Evolutionary conservation across 306 rosid species (phyloP).

Genomic region (Quercus suber): DNA sequence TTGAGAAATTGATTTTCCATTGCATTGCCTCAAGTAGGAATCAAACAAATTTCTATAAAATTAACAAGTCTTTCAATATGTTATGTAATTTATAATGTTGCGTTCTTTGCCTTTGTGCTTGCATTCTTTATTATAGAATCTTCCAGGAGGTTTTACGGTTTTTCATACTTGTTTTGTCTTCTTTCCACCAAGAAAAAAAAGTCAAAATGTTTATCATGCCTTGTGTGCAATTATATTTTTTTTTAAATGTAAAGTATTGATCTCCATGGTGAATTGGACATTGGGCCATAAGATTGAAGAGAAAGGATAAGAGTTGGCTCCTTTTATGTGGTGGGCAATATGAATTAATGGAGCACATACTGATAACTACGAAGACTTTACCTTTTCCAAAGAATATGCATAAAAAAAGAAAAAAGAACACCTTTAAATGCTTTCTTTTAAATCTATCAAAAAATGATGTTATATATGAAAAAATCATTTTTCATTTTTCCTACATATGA

Average conservation of each 20-base stretch:
- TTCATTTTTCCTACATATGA: not conserved
- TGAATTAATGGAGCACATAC: not conserved
- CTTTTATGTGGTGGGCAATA: not conserved
- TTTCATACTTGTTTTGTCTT: not conserved
- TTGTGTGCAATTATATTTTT: not conserved
- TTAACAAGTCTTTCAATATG: not conserved
- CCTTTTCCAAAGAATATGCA: not conserved
- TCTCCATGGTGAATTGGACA: too few species aligned
- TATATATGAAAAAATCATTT: not conserved
- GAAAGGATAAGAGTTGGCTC: not conserved
- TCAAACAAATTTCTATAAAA: not conserved
- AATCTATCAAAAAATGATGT: not conserved
- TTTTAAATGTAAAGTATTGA: not conserved
- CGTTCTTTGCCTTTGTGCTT: not conserved
- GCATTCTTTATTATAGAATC: not conserved
- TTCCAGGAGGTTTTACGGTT: not conserved
- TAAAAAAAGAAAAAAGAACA: not conserved
- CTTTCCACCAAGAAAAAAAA: not conserved
- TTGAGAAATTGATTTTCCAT: not conserved
- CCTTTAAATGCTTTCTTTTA: not conserved
- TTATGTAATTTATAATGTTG: not conserved
- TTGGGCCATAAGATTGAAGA: not conserved
- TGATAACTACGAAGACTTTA: not conserved
- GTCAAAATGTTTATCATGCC: not conserved
- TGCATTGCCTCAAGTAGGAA: not conserved